A percentile compares a stretch with the other conserved stretches of the same genome.
phyloP scores from a whole-genome alignment of 1,284 basidiomycete genomes.

The Ustilago tritici region DNA sequence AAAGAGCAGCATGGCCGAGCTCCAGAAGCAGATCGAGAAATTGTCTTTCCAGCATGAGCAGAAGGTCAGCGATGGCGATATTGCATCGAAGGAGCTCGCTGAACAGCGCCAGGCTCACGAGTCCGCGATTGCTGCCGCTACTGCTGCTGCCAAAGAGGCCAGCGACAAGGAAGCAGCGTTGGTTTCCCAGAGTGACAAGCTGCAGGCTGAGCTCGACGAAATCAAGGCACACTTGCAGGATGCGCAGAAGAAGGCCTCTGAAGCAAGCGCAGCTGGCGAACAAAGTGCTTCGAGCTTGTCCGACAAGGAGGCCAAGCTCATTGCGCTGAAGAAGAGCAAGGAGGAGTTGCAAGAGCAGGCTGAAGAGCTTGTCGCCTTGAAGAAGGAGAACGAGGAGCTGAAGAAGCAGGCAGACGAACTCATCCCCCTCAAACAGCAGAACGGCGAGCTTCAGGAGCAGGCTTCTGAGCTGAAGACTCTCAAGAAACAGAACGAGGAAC shows the following conservation, averaged over 20 bases:
- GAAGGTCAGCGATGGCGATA: conserved; percentile 10
- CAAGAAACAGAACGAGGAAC: conserved; percentile 14
- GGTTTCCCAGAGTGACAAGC: conserved; percentile 25
- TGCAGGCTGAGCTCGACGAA: conserved; percentile 29
- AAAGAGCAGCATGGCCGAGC: conserved; percentile 15
- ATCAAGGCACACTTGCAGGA: conserved; percentile 23
- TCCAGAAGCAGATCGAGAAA: conserved; percentile 34
- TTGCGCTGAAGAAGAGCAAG: conserved; percentile 6
- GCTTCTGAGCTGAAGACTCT: conserved; percentile 6
- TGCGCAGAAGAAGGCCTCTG: conserved; percentile 25
- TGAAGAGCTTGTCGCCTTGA: conserved; percentile 3
- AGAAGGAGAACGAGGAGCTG: conserved; percentile 13
- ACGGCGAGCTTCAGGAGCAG: conserved; percentile 14
- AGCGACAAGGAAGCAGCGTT: conserved; percentile 19
- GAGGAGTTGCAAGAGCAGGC: conserved; percentile 19
- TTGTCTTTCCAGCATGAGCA: conserved; percentile 34
- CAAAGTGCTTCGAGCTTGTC: conserved; percentile 26
- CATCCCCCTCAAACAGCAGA: neutral
- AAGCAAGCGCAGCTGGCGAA: conserved; percentile 29
- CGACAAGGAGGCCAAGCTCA: conserved; percentile 39
- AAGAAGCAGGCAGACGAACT: conserved; percentile 10
- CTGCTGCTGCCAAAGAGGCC: conserved; percentile 24
- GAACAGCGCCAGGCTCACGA: conserved; percentile 39
- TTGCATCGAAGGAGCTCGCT: conserved; percentile 19
- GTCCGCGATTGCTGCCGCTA: conserved; percentile 10